These are phyloP conservation scores for Claviceps purpurea DNA, from an alignment of 2,329 filamentous ascomycete genomes.

Conservation along the genomic window DNA sequence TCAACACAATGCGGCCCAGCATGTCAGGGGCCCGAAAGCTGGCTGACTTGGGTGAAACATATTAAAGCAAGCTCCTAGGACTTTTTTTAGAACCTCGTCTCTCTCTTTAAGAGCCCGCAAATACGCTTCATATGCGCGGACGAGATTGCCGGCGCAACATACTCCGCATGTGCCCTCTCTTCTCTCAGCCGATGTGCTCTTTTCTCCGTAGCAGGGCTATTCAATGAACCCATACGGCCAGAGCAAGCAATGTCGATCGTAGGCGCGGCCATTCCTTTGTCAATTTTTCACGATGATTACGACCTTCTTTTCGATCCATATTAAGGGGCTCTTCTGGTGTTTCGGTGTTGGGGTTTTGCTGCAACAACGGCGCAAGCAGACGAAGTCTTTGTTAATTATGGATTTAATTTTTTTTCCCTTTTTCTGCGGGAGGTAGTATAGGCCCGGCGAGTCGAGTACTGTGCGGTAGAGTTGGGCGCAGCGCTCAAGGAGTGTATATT, in stretches of 20 bases:
- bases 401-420: background rate
- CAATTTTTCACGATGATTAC: slow-evolving; percentile 4
- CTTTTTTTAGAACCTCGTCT: background rate
- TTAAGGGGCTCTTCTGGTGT: background rate
- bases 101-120: too few relatives aligned
- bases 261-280: slow-evolving; percentile 1
- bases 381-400: background rate
- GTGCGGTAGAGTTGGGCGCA: too few relatives aligned
- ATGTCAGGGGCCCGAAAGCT: slow-evolving; percentile 25
- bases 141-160: slow-evolving; percentile 5
- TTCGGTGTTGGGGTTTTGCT: background rate
- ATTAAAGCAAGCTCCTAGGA: slow-evolving; percentile 19
- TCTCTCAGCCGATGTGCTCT: slow-evolving; percentile 3
- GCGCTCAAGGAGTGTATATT: too few relatives aligned
- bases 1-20: slow-evolving; percentile 18
- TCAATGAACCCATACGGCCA: slow-evolving; percentile 4
- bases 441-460: too few relatives aligned
- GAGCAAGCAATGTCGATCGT: slow-evolving; percentile 1
- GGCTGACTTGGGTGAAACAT: slow-evolving; percentile 41
- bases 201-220: slow-evolving; percentile 2
- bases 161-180: slow-evolving; percentile 1
- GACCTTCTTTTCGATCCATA: slow-evolving; percentile 2
- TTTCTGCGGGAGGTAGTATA: too few relatives aligned
- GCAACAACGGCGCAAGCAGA: background rate
- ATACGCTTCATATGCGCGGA: background rate